A percentile compares a stretch with the other conserved stretches of the same genome.
phyloP scores from a whole-genome alignment of 2,329 filamentous ascomycete species.

The Xylaria sp. region DNA sequence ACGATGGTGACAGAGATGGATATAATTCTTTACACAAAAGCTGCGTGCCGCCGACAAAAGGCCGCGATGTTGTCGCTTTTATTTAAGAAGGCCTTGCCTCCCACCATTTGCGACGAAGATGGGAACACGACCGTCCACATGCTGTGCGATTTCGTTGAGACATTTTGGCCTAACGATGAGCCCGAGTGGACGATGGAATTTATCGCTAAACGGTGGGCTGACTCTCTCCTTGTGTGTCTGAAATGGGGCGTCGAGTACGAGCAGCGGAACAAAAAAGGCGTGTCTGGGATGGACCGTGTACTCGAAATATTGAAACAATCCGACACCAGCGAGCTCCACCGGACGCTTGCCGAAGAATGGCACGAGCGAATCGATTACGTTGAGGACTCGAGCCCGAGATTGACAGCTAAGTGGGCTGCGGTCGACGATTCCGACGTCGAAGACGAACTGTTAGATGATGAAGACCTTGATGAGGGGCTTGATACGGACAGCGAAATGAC shows the following conservation, averaged over 20 bases:
- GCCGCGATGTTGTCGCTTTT: constrained; percentile 18
- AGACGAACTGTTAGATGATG: not conserved
- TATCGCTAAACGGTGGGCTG: constrained; percentile 17
- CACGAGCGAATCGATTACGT: not conserved
- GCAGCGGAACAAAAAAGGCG: constrained; percentile 19
- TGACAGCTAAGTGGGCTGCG: not conserved
- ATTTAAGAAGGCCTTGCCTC: constrained; percentile 13
- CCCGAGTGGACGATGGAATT: constrained; percentile 8
- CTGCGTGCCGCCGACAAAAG: constrained; percentile 26
- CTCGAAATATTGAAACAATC: constrained; percentile 22
- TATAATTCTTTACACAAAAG: constrained; percentile 22
- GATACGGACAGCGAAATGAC: not conserved
- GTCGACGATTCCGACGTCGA: not conserved
- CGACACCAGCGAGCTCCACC: constrained; percentile 21
- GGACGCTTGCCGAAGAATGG: constrained; percentile 18
- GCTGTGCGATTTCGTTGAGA: constrained; percentile 29
- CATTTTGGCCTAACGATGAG: constrained; percentile 6
- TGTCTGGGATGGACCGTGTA: constrained; percentile 23
- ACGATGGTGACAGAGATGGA: not conserved
- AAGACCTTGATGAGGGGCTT: not conserved
- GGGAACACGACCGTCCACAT: constrained; percentile 31
- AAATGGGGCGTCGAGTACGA: not conserved
- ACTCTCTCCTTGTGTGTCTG: constrained; percentile 20
- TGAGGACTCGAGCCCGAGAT: not conserved
- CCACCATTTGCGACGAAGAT: constrained; percentile 15